Conservation (phyloP, 2,329 filamentous ascomycete genomes). For the Daldinia sp. region DNA sequence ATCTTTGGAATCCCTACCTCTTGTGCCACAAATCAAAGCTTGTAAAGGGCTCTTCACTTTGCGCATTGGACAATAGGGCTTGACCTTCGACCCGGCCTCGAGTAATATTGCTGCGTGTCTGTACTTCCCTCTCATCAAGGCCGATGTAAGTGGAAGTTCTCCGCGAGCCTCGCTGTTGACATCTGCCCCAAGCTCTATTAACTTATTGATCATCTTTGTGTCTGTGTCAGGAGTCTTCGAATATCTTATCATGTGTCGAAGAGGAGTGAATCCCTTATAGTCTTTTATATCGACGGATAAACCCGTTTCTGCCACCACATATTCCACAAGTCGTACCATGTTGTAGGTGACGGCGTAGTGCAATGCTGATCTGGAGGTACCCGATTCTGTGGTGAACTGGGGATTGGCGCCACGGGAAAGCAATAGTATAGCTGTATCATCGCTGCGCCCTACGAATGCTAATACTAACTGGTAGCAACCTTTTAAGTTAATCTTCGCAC, state of each 20-base stretch:
- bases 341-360: not conserved
- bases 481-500: not conserved
- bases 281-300: not conserved
- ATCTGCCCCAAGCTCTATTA: conserved; percentile 22
- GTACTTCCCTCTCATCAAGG: not conserved
- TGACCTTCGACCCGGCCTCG: conserved; percentile 14
- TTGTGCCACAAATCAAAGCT: not conserved
- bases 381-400: too few relatives aligned
- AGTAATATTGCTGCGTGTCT: conserved; percentile 1
- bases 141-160: not conserved
- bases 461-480: not conserved
- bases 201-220: not conserved
- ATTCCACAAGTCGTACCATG: not conserved
- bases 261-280: not conserved
- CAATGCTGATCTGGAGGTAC: not conserved
- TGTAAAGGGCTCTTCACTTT: not conserved
- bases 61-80: not conserved
- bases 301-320: not conserved
- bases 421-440: not conserved
- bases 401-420: not conserved
- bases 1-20: not conserved
- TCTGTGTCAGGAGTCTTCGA: not conserved
- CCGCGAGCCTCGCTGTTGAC: not conserved
- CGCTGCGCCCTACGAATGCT: not conserved
- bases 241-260: not conserved